These are phyloP conservation scores for Actinidia polygama DNA, from an alignment of 179 eudicot species.

Conservation along the genomic window DNA sequence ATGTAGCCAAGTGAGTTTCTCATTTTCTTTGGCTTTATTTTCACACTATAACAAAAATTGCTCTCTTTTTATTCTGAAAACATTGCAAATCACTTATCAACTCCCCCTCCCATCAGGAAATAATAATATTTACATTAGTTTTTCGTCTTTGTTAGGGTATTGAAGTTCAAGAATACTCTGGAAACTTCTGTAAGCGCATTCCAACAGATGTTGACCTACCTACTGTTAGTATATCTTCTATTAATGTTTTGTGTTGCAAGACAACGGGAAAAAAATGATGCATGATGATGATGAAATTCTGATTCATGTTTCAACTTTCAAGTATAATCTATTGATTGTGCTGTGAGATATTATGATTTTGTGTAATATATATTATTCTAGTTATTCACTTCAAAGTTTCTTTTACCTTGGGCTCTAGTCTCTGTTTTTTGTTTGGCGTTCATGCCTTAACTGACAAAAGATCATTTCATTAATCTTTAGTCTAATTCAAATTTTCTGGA, in stretches of 20 bases:
- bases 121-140: not conserved
- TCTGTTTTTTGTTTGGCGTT: no score
- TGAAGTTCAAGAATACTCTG: constrained; percentile 93
- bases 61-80: not conserved
- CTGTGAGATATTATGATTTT: no score
- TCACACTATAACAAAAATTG: not conserved
- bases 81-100: not conserved
- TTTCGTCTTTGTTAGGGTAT: constrained; percentile 55
- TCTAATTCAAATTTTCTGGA: no score
- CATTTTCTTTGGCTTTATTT: not conserved
- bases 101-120: not conserved
- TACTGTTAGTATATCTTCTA: constrained; percentile 50
- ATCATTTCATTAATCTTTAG: no score
- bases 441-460: no score
- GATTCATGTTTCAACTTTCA: no score
- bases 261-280: no score
- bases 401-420: no score
- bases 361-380: no score
- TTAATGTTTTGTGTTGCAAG: not conserved
- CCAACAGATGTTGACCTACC: constrained; percentile 98
- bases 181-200: constrained; percentile 91
- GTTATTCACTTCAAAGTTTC: no score
- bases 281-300: no score
- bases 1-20: constrained; percentile 75
- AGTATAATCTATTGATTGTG: no score